These are phyloP conservation scores for Inonotus obliquus DNA, from an alignment of 1,284 basidiomycete genomes.

Conservation along the genomic window DNA sequence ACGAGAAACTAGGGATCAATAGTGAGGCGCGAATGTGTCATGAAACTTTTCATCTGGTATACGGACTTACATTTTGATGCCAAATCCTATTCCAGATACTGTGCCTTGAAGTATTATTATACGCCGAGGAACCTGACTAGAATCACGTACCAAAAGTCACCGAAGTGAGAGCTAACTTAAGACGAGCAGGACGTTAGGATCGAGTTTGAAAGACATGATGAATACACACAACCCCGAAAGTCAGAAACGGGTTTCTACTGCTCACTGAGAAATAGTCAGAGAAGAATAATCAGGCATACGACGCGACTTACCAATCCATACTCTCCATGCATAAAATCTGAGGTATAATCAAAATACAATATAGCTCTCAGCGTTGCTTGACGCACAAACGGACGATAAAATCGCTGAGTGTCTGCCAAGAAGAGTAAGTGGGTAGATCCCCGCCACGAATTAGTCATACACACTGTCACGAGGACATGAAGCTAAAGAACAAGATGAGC, in stretches of 20 bases:
- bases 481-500: not conserved
- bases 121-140: too few relatives aligned
- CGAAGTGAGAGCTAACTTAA: not conserved
- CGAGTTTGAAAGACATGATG: not conserved
- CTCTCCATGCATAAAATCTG: conserved; percentile 8
- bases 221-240: not conserved
- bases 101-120: too few relatives aligned
- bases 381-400: conserved; percentile 11
- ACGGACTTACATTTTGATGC: conserved; percentile 1
- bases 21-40: not conserved
- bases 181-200: not conserved
- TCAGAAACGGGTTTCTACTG: conserved; percentile 9
- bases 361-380: not conserved
- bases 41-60: not conserved
- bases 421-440: not conserved
- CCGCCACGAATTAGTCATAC: not conserved
- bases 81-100: conserved; percentile 13
- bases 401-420: not conserved
- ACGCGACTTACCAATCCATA: conserved; percentile 3
- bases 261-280: conserved; percentile 1
- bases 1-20: not conserved
- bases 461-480: not conserved
- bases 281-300: not conserved
- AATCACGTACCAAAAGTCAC: conserved; percentile 12
- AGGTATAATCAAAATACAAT: not conserved